These are phyloP conservation scores for Pyrus communis DNA, from an alignment of 306 rosid genomes.

Conservation along the genomic window DNA sequence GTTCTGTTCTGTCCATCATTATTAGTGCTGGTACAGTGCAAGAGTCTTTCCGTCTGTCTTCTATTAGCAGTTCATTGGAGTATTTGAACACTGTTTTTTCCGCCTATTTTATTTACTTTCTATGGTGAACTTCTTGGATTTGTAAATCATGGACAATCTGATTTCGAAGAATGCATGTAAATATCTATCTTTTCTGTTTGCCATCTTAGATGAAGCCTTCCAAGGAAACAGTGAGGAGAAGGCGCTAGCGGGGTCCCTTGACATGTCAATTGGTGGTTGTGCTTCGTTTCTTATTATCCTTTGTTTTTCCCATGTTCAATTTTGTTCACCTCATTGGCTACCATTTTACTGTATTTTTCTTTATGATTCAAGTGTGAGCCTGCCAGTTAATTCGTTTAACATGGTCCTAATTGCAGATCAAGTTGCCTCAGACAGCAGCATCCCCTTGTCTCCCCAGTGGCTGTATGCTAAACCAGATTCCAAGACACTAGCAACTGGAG, in stretches of 20 bases:
- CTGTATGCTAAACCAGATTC: slow-evolving; percentile 59
- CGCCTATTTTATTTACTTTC: not conserved
- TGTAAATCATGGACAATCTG: not conserved
- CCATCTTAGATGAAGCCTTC: slow-evolving; percentile 38
- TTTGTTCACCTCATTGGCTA: not conserved
- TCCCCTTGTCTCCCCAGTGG: slow-evolving; percentile 77
- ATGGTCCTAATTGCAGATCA: slow-evolving; percentile 41
- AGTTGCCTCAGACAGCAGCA: slow-evolving; percentile 43
- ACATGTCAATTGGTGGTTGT: slow-evolving; percentile 45
- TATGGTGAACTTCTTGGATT: not conserved
- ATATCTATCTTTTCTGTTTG: not conserved
- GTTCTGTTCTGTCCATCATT: not conserved
- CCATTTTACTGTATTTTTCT: not conserved
- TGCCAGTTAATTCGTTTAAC: not conserved
- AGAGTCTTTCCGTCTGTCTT: not conserved
- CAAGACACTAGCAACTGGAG: slow-evolving; percentile 28
- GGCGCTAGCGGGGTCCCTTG: slow-evolving; percentile 31
- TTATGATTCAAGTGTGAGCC: not conserved
- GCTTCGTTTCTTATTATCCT: not conserved
- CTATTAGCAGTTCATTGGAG: not conserved
- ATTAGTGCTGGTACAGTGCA: not conserved
- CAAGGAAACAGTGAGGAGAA: slow-evolving; percentile 46
- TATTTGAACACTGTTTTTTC: too few species aligned
- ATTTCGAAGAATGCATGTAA: not conserved
- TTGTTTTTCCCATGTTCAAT: not conserved